Conservation (phyloP, 192 early-diverging fungal species). For the Cladochytrium replicatum region DNA sequence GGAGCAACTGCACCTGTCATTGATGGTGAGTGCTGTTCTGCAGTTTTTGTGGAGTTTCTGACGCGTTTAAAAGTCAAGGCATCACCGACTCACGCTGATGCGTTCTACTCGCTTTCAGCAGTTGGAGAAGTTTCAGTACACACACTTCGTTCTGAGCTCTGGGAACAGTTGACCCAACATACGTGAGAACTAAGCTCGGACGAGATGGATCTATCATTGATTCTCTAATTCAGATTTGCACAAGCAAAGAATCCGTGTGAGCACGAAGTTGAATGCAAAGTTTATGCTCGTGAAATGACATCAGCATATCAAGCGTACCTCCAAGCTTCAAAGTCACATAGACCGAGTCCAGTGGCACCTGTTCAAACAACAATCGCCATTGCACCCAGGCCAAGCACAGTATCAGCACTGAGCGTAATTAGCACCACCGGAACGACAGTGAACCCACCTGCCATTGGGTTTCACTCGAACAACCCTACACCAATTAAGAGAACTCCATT, state of each 20-base stretch:
- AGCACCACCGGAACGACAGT: no score
- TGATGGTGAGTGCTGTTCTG: not conserved
- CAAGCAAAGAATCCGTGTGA: constrained; percentile 12
- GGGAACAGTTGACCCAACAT: constrained; percentile 22
- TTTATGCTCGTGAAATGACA: constrained; percentile 29
- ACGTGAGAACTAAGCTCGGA: constrained; percentile 8
- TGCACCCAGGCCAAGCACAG: no score
- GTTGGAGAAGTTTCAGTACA: constrained; percentile 23
- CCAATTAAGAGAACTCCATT: no score
- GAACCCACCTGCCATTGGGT: no score
- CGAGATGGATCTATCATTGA: not conserved
- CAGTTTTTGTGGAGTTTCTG: constrained; percentile 8
- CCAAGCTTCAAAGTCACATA: no score
- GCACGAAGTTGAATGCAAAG: constrained; percentile 24
- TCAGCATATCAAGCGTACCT: constrained; percentile 20
- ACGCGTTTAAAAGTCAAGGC: not conserved
- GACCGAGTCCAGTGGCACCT: no score
- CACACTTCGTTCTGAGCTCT: constrained; percentile 24
- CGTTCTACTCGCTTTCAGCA: constrained; percentile 30
- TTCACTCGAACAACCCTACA: no score
- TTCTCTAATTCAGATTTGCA: no score
- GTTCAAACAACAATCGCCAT: no score
- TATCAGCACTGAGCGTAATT: no score
- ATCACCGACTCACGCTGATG: constrained; percentile 20
- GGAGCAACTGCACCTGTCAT: constrained; percentile 16